Evolutionary conservation across 202 grass and related monocot species (phyloP).

Genomic region (Panicum hallii): DNA sequence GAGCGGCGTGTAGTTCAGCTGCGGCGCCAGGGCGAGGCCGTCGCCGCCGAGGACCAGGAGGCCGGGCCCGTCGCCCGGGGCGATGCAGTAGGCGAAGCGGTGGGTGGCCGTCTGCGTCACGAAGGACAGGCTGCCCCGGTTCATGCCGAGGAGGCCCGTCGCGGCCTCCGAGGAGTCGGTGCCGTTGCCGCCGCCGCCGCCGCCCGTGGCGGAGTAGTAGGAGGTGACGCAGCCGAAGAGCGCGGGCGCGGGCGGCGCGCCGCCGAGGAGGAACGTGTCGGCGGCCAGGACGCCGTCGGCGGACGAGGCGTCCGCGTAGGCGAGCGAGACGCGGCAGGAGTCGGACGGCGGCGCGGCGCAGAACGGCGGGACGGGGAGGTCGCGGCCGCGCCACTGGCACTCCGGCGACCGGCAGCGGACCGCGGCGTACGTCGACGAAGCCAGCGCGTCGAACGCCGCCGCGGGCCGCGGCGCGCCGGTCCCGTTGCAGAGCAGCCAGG

Average conservation of each 20-base stretch:
- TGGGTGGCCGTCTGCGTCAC: conserved; percentile 69
- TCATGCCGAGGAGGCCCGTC: conserved; percentile 79
- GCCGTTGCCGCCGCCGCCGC: neutral
- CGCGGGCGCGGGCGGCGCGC: conserved; percentile 2
- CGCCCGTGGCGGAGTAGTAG: conserved; percentile 50
- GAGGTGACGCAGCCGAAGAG: conserved; percentile 81
- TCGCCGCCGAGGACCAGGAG: conserved; percentile 73
- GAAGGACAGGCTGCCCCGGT: conserved; percentile 82
- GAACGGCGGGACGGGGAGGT: conserved; percentile 68
- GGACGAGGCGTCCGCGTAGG: conserved; percentile 78
- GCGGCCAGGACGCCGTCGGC: conserved; percentile 64
- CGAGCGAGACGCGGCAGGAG: conserved; percentile 70
- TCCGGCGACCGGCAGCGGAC: conserved; percentile 62
- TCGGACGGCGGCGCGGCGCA: conserved; percentile 54
- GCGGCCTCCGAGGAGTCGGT: conserved; percentile 21
- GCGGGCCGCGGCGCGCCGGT: neutral
- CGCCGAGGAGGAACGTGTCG: conserved; percentile 63
- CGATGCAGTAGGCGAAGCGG: conserved; percentile 84
- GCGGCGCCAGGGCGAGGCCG: neutral
- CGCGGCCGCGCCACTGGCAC: conserved; percentile 60
- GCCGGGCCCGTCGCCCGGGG: conserved; percentile 52
- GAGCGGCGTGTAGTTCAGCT: conserved; percentile 78
- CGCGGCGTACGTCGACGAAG: conserved; percentile 57
- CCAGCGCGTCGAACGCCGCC: conserved; percentile 47
- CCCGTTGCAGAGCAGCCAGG: conserved; percentile 79